Conservation (phyloP, 2,329 filamentous ascomycete genomes). For the Botryotinia globosa region DNA sequence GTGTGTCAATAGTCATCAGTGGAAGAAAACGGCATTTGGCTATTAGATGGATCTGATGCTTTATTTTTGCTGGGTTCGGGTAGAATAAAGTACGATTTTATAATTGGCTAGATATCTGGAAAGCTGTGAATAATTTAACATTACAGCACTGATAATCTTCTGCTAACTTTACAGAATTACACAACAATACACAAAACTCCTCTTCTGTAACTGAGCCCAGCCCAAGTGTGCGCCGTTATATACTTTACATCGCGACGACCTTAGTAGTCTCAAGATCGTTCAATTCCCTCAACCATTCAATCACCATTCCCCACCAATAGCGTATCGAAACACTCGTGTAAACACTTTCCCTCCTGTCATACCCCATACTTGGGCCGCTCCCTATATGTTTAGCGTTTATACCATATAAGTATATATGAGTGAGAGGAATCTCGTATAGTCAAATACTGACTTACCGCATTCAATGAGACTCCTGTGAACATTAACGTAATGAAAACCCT, state of each 20-base stretch:
- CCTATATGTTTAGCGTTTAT: constrained; percentile 1
- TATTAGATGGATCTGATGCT: background rate
- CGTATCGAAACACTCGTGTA: constrained; percentile 49
- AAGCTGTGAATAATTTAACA: background rate
- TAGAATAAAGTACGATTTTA: background rate
- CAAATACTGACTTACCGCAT: background rate
- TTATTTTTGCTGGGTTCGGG: background rate
- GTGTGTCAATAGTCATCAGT: background rate
- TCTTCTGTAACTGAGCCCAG: background rate
- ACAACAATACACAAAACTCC: background rate
- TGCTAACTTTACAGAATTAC: background rate
- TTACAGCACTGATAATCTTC: background rate
- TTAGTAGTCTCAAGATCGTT: background rate
- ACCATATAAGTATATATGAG: background rate
- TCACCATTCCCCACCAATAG: constrained; percentile 42
- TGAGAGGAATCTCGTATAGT: background rate
- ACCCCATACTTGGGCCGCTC: background rate
- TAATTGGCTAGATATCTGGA: background rate
- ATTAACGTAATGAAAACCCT: background rate
- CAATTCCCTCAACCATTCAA: background rate
- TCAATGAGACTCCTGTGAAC: background rate
- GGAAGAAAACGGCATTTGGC: background rate
- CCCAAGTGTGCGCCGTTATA: background rate
- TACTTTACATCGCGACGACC: background rate
- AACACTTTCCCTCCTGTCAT: constrained; percentile 49